These are phyloP conservation scores for Apiotrichum domesticum DNA, from an alignment of 1,284 basidiomycete species.

Conservation along the genomic window DNA sequence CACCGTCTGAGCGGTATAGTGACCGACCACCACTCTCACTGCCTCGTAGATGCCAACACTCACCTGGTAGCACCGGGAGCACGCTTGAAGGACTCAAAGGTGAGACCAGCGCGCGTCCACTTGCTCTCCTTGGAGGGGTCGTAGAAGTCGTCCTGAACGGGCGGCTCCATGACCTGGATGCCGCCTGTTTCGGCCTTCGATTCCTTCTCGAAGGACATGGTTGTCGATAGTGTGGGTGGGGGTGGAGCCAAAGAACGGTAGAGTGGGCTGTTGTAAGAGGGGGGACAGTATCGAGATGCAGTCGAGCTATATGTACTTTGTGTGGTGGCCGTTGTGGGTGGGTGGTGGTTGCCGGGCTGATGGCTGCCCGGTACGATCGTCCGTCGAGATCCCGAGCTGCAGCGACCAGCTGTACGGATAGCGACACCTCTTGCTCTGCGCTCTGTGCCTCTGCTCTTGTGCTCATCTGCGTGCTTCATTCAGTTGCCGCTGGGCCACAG, in stretches of 20 bases:
- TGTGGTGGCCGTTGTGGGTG: too few species aligned
- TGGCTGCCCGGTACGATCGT: too few species aligned
- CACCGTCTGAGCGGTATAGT: too few species aligned
- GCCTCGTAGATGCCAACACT: constrained; percentile 3
- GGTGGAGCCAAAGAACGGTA: neutral
- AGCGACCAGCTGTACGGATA: too few species aligned
- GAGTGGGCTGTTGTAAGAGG: too few species aligned
- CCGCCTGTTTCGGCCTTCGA: neutral
- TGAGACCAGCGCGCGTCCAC: constrained; percentile 45
- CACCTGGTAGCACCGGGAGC: constrained; percentile 45
- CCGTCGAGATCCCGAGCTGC: too few species aligned
- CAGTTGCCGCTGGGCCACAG: too few species aligned
- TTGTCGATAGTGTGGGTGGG: neutral
- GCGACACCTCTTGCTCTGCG: too few species aligned
- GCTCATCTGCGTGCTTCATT: too few species aligned
- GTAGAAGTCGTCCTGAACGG: constrained; percentile 28
- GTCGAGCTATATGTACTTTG: constrained; percentile 2
- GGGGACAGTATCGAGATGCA: neutral
- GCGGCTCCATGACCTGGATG: neutral
- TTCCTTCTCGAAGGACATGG: constrained; percentile 1
- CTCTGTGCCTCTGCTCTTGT: too few species aligned
- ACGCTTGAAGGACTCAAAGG: constrained; percentile 46
- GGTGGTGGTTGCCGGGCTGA: too few species aligned
- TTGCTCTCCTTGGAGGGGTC: constrained; percentile 45
- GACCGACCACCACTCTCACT: too few species aligned